These are phyloP conservation scores for Euphorbia pulcherrima DNA, from an alignment of 345 rosid genomes.

Conservation along the genomic window DNA sequence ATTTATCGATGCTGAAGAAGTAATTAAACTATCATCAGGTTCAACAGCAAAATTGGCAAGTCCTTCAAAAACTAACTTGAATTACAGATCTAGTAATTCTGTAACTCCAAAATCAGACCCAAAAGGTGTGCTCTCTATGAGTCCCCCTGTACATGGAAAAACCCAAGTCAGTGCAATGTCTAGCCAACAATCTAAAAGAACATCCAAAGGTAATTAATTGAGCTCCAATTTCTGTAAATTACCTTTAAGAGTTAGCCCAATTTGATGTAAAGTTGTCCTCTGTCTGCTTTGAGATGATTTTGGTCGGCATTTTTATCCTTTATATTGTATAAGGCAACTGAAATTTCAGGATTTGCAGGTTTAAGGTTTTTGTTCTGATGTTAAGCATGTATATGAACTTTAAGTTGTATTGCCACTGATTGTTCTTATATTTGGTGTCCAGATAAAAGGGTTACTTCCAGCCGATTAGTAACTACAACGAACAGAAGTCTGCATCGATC, in stretches of 20 bases:
- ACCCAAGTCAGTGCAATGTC: constrained; percentile 6
- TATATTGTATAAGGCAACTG: background rate
- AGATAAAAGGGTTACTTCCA: constrained; percentile 10
- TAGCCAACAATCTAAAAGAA: constrained; percentile 6
- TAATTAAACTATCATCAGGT: constrained; percentile 27
- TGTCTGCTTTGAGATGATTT: background rate
- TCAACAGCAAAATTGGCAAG: constrained; percentile 8
- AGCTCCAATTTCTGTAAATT: too few relatives aligned
- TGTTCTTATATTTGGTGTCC: background rate
- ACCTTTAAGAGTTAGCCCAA: background rate
- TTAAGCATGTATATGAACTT: background rate
- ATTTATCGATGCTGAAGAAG: constrained; percentile 44
- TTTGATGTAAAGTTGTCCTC: background rate
- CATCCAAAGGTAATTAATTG: constrained; percentile 30
- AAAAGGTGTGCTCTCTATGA: constrained; percentile 13
- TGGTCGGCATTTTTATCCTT: background rate
- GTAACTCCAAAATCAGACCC: constrained; percentile 12
- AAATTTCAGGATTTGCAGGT: background rate
- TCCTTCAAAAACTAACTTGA: background rate
- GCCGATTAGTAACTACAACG: background rate
- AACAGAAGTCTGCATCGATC: background rate
- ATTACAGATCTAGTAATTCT: constrained; percentile 7
- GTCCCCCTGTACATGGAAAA: constrained; percentile 14
- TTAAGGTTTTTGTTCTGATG: background rate
- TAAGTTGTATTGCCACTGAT: background rate